Base-by-base conservation (phyloP, 345 rosid genomes). In the Atalantia buxifolia region DNA sequence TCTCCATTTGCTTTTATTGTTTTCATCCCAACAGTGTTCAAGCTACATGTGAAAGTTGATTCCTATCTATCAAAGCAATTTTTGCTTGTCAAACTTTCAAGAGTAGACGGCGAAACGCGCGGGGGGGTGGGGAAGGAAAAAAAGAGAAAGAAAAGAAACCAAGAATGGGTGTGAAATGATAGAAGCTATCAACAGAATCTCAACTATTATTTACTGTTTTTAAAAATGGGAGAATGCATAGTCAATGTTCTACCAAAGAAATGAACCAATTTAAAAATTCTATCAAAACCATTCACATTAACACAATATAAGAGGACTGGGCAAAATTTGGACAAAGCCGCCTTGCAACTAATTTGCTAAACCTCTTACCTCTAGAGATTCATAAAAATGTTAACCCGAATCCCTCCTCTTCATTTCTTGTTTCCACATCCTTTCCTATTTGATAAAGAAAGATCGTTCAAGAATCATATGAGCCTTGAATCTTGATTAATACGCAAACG, bases 401-500 rank as follows among this genome's bases (percentile, higher is more conserved):
- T 0, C 5, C 22, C 16, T 7, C 22, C 16, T 7, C 22, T 53
- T 53, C 22, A 1, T 6, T 53, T 53, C 57, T 18, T 53, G 57
- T 53, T 18, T 53, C 22, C 57, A 18, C 21, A 53, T 18, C 22
- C 8, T 53, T 50, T 53, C 57, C 57, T 53, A 22, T 18, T 53
- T 53, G 57, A 53, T 21, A 25, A 45, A 66, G 73, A 66, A 66
- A 24, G 36, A n/a, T 56, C 48, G 57, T 4, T 48, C 66, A 61
- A 60, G 48, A 66, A 42, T 60, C 57, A 33, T 45, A 12, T 65
- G 66, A 3, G 57, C 22, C 57, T 45, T 53, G 22, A 53, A 18
- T 5, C 57, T 53, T 53, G 60, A 35, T 72, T 57, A 68, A 30
- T 25, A 77, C 65, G 83, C 71, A 35, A 68, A 50, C 71, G n/a